Evolutionary conservation across 2,329 filamentous ascomycete species (phyloP).

Genomic region (Trichoderma guizhouense): DNA sequence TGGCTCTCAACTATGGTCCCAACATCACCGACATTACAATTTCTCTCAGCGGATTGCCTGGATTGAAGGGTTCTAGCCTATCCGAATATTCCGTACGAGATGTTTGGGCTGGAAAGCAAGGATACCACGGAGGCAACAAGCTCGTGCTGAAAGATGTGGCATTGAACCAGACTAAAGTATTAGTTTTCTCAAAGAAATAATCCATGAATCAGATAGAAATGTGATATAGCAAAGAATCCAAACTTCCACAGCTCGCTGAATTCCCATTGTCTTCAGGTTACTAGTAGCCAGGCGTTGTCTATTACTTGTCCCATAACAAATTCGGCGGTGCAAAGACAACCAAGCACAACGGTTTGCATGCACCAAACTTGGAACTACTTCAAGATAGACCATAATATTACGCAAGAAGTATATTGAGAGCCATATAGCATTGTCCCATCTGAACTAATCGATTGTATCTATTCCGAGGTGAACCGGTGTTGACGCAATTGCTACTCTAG

Average conservation of each 20-base stretch:
- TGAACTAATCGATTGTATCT: neutral
- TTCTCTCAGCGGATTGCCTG: neutral
- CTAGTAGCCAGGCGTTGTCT: neutral
- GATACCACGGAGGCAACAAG: neutral
- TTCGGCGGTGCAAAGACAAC: neutral
- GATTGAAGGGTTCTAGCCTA: neutral
- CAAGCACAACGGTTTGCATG: neutral
- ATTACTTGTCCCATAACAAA: neutral
- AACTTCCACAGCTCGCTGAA: neutral
- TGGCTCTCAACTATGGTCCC: neutral
- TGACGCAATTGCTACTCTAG: neutral
- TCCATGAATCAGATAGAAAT: neutral
- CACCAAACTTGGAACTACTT: neutral
- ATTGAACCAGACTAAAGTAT: neutral
- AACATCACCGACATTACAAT: neutral
- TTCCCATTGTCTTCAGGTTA: neutral
- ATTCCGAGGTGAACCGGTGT: neutral
- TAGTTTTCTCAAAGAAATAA: neutral
- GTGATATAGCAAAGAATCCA: neutral
- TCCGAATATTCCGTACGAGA: neutral
- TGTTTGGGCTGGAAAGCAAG: neutral
- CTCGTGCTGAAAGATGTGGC: neutral
- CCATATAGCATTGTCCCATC: neutral
- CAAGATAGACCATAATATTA: neutral
- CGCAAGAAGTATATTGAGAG: neutral